phyloP scores from a whole-genome alignment of 116 monocot genomes.

The Zostera marina region DNA sequence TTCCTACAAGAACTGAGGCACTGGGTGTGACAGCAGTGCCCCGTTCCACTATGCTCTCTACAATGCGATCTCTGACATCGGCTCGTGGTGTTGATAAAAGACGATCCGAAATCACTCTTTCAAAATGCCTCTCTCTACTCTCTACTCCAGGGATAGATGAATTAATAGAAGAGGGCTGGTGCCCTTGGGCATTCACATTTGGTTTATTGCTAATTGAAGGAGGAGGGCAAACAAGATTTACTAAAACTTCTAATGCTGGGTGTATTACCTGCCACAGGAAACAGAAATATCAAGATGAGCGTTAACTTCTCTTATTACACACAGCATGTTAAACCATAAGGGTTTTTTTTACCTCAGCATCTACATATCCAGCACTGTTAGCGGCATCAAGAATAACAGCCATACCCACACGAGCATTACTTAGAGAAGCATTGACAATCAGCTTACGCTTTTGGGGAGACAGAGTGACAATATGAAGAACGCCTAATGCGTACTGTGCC shows the following conservation, averaged over 20 bases:
- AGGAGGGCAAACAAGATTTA: slow-evolving; percentile 98
- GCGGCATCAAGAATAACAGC: slow-evolving; percentile 86
- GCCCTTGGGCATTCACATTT: slow-evolving; percentile 22
- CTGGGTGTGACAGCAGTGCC: slow-evolving; percentile 6
- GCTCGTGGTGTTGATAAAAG: slow-evolving; percentile 16
- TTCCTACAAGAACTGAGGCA: slow-evolving; percentile 10
- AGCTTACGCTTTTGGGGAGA: slow-evolving; percentile 67
- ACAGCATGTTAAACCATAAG: neutral
- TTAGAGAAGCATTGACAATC: slow-evolving; percentile 73
- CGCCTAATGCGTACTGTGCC: slow-evolving; percentile 86
- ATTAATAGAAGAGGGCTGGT: slow-evolving; percentile 28
- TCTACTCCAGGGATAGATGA: slow-evolving; percentile 28
- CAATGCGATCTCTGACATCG: slow-evolving; percentile 36
- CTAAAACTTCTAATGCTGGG: slow-evolving; percentile 67
- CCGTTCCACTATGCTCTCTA: slow-evolving; percentile 33
- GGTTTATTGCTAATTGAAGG: slow-evolving; percentile 94
- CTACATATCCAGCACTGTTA: slow-evolving; percentile 60
- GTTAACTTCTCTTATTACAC: no score
- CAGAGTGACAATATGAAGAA: slow-evolving; percentile 90
- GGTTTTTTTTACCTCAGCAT: slow-evolving; percentile 54
- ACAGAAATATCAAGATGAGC: neutral
- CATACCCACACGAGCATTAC: slow-evolving; percentile 91
- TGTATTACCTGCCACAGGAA: slow-evolving; percentile 50
- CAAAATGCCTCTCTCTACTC: slow-evolving; percentile 43
- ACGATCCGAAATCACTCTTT: slow-evolving; percentile 29